phyloP scores from a whole-genome alignment of 257 asterid species.

The Solanum chiquidenum region DNA sequence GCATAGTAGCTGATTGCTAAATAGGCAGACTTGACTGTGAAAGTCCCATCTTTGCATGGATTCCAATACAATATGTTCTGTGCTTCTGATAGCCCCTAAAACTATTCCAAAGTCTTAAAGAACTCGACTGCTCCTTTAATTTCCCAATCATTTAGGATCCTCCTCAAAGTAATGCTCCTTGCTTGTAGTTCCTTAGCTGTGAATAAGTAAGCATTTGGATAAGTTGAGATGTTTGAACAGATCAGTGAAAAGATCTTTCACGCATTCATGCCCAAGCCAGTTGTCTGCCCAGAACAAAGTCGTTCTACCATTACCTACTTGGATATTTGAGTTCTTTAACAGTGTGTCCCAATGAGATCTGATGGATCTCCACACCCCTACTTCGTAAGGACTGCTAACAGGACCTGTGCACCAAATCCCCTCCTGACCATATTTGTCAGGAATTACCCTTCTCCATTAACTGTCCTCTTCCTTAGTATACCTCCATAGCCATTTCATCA shows the following conservation, averaged over 20 bases:
- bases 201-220: neutral
- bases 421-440: neutral
- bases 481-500: neutral
- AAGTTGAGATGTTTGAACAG: neutral
- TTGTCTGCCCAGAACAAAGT: neutral
- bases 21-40: neutral
- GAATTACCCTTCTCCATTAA: neutral
- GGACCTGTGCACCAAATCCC: neutral
- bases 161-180: neutral
- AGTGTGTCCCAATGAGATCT: neutral
- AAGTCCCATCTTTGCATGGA: neutral
- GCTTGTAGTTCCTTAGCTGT: neutral
- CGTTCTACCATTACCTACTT: neutral
- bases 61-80: neutral
- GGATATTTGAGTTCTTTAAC: neutral
- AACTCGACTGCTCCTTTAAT: neutral
- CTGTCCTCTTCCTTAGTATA: neutral
- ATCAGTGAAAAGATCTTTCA: neutral
- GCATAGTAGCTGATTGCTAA: neutral
- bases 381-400: neutral
- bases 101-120: neutral
- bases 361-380: neutral
- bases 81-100: neutral
- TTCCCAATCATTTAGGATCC: neutral
- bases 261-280: neutral